Evolutionary conservation across 805 yeast genomes (phyloP), one percentile per base, ranked within the genome.

Genomic region (Candida xiaguanensis): DNA sequence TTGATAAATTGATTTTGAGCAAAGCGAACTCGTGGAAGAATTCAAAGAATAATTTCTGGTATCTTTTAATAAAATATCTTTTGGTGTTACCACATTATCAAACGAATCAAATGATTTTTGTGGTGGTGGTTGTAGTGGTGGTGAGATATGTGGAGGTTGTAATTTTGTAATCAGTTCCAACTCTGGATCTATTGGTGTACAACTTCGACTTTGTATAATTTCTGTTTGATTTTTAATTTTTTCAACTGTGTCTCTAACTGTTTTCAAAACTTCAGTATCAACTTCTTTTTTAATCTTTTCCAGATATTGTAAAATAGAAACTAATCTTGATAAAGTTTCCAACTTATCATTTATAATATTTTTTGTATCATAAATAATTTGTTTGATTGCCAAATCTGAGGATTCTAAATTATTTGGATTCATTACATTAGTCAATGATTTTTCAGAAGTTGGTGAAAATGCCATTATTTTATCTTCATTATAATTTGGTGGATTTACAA

Each of bases 231-330:
- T 77, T 38, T 66, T 65, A 9, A 77, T 81, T 48, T 72, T 76
- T 26, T 63, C 58, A 2, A 88, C 72, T 0, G 93, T 82, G 25
- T 79, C 78, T 17, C 72, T 64, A 3, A 90, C 85, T 1, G 82
- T 68, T 26, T 67, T 61, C 19, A 85, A 59, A 2, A 89, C 89
- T 52, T 80, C 63, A 15, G 61, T 71, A 53, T 88, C 93, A 3
- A 88, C 85, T 58, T 90, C 96, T 38, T 73, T 76, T 38, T 86
- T 84, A 36, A 89, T 79, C 50, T 79, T 82, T 46, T 83, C 83
- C 15, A 85, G 80, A 56, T 83, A 88, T 40, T 82, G 78, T 43
- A 86, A 67, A 2, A 87, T 77, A 44, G 89, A 84, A 11, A 86
- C 81, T 39, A 85, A 68, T 51, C 96, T 67, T 13, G 78, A 66